These are phyloP conservation scores for Xerocomus potaroensis DNA, from an alignment of 768 basidiomycete species.

Conservation along the genomic window DNA sequence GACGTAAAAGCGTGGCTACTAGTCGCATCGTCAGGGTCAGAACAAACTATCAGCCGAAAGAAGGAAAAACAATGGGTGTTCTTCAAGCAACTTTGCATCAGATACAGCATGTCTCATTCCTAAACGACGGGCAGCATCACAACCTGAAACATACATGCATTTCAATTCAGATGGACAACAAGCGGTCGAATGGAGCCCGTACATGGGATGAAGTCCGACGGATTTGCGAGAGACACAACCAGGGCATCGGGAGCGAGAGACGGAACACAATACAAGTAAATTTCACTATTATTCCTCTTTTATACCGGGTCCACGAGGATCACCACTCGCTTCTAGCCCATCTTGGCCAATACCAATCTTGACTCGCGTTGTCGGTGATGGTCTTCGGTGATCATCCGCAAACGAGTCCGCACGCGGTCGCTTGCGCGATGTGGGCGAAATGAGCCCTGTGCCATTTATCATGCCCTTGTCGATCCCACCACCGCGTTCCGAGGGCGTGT, in stretches of 20 bases:
- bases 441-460: slow-evolving; percentile 15
- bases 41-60: not conserved
- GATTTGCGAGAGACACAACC: no score
- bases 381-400: slow-evolving; percentile 16
- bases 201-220: not conserved
- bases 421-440: slow-evolving; percentile 27
- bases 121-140: no score
- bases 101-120: no score
- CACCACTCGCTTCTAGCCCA: slow-evolving; percentile 13
- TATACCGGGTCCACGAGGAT: slow-evolving; percentile 15
- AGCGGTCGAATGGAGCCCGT: no score
- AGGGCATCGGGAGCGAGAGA: no score
- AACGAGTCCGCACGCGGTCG: slow-evolving; percentile 24
- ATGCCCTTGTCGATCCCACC: slow-evolving; percentile 17
- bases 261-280: not conserved
- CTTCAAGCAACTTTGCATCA: no score
- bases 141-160: no score
- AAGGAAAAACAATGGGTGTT: not conserved
- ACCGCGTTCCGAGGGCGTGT: slow-evolving; percentile 26
- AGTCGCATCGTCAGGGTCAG: no score
- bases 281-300: slow-evolving; percentile 29
- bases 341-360: slow-evolving; percentile 17
- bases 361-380: slow-evolving; percentile 16
- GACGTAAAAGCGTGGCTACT: no score
- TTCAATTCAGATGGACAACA: not conserved